A percentile compares a stretch with the other conserved stretches of the same genome.
These are phyloP conservation scores for Phytophthora meadii DNA, from an alignment of 352 stramenopile genomes.

Conservation along the genomic window DNA sequence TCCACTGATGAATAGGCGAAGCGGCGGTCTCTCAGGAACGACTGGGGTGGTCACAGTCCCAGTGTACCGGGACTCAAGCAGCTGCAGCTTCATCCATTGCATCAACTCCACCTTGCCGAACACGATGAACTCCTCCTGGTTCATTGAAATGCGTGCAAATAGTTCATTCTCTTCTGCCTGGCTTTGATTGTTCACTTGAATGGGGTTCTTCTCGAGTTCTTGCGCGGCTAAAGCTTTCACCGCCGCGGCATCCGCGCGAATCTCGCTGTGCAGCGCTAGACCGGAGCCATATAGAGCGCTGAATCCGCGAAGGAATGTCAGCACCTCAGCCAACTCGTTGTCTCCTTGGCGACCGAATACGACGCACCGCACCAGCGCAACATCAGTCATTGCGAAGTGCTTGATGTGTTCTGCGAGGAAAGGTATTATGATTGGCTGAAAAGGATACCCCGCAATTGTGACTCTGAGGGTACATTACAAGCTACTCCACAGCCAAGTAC, in stretches of 20 bases:
- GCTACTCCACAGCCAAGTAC: no score
- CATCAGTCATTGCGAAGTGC: neutral
- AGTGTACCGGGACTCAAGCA: slow-evolving; percentile 42
- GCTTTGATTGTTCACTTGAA: slow-evolving; percentile 27
- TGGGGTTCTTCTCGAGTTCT: slow-evolving; percentile 16
- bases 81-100: slow-evolving; percentile 45
- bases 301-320: slow-evolving; percentile 60
- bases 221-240: slow-evolving; percentile 21
- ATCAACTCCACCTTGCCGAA: slow-evolving; percentile 37
- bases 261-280: slow-evolving; percentile 44
- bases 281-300: slow-evolving; percentile 60
- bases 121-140: slow-evolving; percentile 29
- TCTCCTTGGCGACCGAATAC: slow-evolving; percentile 41
- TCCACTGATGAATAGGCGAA: slow-evolving; percentile 79
- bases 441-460: no score
- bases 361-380: slow-evolving; percentile 39
- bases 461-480: no score
- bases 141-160: slow-evolving; percentile 40
- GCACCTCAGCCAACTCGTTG: slow-evolving; percentile 31
- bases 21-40: slow-evolving; percentile 11
- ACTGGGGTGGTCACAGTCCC: neutral
- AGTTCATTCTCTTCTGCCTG: slow-evolving; percentile 10
- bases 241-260: slow-evolving; percentile 14
- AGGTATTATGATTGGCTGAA: no score
- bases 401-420: no score